These are phyloP conservation scores for Globisporangium echinulatum DNA, from an alignment of 352 stramenopile species.

Conservation along the genomic window DNA sequence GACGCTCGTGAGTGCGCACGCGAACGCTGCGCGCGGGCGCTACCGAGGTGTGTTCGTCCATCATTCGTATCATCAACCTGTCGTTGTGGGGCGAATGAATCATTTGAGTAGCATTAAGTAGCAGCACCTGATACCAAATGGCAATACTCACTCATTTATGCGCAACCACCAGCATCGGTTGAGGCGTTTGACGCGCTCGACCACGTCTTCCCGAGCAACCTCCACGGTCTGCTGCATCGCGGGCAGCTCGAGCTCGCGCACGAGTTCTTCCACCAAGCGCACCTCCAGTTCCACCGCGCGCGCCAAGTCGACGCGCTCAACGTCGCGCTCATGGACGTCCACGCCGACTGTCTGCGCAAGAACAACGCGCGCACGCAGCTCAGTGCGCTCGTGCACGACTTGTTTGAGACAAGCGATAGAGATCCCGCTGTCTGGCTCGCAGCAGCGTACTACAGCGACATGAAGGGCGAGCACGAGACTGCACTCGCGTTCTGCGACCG, in stretches of 20 bases:
- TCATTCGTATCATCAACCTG: too few relatives aligned
- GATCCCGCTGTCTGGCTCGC: constrained; percentile 65
- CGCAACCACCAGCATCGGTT: constrained; percentile 20
- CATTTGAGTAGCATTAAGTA: too few relatives aligned
- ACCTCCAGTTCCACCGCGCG: constrained; percentile 44
- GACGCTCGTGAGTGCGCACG: constrained; percentile 44
- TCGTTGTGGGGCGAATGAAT: too few relatives aligned
- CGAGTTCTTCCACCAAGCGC: constrained; percentile 49
- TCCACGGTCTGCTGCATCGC: constrained; percentile 51
- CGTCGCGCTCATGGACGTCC: constrained; percentile 51
- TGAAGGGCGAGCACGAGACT: constrained; percentile 64
- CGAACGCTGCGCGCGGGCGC: constrained; percentile 35
- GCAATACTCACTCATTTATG: neutral
- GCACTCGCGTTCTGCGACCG: constrained; percentile 71
- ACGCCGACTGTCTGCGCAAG: constrained; percentile 58
- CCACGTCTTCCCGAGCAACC: constrained; percentile 49
- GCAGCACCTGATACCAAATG: neutral
- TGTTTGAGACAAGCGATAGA: constrained; percentile 54
- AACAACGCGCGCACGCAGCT: constrained; percentile 40
- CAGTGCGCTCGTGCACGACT: constrained; percentile 57
- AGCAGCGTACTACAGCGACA: constrained; percentile 63
- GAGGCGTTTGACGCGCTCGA: constrained; percentile 35
- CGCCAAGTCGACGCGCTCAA: constrained; percentile 64
- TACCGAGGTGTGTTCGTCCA: constrained; percentile 22
- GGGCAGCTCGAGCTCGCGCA: constrained; percentile 58